phyloP scores from a whole-genome alignment of 352 stramenopile species.

The Chrysophaeum taylorii region DNA sequence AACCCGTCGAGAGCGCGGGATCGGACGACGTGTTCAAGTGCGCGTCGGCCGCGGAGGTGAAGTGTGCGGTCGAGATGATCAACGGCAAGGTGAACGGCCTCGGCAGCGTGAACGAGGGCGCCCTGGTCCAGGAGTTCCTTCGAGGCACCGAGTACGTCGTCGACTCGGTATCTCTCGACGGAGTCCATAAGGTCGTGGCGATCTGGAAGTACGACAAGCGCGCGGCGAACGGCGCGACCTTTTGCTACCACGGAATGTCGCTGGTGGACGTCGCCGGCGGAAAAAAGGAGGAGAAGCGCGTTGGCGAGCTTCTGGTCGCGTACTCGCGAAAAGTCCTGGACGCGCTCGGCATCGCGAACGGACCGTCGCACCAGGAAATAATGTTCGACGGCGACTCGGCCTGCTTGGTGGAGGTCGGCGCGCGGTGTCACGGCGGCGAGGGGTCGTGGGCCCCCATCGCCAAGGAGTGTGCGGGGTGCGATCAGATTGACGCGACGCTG shows the following conservation, averaged over 20 bases:
- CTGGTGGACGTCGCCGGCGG: conserved; percentile 18
- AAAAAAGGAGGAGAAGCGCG: conserved; percentile 21
- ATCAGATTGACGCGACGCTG: conserved; percentile 75
- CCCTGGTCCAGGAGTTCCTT: conserved; percentile 73
- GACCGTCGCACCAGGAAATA: conserved; percentile 45
- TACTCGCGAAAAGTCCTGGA: conserved; percentile 47
- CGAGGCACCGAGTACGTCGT: conserved; percentile 73
- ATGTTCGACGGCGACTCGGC: conserved; percentile 41
- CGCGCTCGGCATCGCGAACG: conserved; percentile 46
- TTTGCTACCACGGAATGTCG: conserved; percentile 43
- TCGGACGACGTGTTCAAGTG: conserved; percentile 85
- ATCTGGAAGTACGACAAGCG: conserved; percentile 89
- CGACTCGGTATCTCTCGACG: conserved; percentile 68
- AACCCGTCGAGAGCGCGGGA: conserved; percentile 80
- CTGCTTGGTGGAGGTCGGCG: conserved; percentile 65
- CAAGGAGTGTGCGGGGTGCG: conserved; percentile 66
- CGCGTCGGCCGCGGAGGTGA: conserved; percentile 68
- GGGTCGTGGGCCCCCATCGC: conserved; percentile 68
- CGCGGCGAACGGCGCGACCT: conserved; percentile 52
- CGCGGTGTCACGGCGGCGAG: conserved; percentile 65
- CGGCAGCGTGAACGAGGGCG: conserved; percentile 12
- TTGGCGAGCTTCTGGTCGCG: conserved; percentile 42
- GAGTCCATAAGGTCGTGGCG: conserved; percentile 70
- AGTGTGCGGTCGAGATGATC: conserved; percentile 29
- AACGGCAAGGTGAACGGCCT: conserved; percentile 16